phyloP scores from a whole-genome alignment of 305 asterid species.

The Fraxinus latifolia region DNA sequence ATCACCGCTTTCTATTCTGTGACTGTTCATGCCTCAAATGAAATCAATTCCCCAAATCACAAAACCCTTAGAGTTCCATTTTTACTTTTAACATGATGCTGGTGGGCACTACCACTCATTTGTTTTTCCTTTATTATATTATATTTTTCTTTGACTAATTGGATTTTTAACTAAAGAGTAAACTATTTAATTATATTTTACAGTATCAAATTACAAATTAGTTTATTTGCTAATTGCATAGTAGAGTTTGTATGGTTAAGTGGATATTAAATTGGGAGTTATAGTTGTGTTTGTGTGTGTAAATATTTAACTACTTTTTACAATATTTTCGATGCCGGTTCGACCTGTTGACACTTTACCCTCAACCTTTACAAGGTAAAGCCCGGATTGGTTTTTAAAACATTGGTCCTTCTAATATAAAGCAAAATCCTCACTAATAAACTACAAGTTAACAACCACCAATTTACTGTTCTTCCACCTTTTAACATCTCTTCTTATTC shows the following conservation, averaged over 20 bases:
- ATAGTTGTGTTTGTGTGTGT: background rate
- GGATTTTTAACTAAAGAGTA: background rate
- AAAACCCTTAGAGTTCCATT: background rate
- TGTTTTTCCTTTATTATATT: background rate
- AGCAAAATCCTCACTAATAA: background rate
- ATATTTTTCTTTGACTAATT: background rate
- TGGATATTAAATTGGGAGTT: background rate
- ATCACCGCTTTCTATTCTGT: background rate
- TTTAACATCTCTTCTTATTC: background rate
- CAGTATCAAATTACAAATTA: background rate
- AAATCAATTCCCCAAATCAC: background rate
- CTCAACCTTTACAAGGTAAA: background rate
- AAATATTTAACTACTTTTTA: background rate
- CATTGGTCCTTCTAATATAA: background rate
- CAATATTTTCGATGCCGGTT: background rate
- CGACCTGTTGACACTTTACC: background rate
- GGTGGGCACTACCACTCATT: background rate
- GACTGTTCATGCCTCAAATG: background rate
- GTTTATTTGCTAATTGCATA: background rate
- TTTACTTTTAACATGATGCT: background rate
- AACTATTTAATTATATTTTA: background rate
- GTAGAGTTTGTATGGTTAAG: background rate
- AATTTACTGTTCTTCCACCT: slow-evolving; percentile 2
- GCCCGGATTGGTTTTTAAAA: background rate
- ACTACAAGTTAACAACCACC: background rate